phyloP scores from a whole-genome alignment of 352 stramenopile genomes.

The Thraustochytrium sp. region DNA sequence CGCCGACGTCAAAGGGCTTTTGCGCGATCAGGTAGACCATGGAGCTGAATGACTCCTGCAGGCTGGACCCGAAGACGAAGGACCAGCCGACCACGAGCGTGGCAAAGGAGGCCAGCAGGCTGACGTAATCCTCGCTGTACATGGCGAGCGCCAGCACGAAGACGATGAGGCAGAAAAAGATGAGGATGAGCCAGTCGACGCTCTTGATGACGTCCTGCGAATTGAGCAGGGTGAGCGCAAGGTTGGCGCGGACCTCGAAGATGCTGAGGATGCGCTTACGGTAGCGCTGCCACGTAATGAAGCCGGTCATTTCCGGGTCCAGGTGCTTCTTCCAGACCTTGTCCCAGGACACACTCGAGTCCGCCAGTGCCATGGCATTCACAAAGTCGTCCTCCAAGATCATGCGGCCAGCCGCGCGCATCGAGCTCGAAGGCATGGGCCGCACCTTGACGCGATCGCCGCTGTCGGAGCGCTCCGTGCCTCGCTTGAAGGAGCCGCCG shows the following conservation, averaged over 20 bases:
- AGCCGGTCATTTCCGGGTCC: not conserved
- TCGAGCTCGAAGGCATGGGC: too few species aligned
- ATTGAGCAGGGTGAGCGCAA: constrained; percentile 2
- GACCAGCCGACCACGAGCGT: not conserved
- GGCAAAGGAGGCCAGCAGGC: not conserved
- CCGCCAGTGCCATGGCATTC: not conserved
- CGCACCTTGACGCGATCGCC: too few species aligned
- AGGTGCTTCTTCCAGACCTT: not conserved
- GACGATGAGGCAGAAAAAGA: not conserved
- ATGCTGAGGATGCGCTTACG: not conserved
- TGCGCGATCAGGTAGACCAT: not conserved
- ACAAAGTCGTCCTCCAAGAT: not conserved
- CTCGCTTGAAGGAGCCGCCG: not conserved
- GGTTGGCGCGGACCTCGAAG: not conserved
- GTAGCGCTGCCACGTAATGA: not conserved
- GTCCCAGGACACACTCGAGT: not conserved
- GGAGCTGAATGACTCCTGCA: not conserved
- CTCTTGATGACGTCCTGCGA: not conserved
- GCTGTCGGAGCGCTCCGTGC: not conserved
- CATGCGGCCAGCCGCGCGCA: not conserved
- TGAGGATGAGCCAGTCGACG: not conserved
- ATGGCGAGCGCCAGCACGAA: too few species aligned
- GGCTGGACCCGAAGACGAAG: not conserved
- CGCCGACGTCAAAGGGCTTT: not conserved
- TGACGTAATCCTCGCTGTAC: too few species aligned